Evolutionary conservation across 2,329 filamentous ascomycete genomes (phyloP).

Genomic region (Fusarium clavum): DNA sequence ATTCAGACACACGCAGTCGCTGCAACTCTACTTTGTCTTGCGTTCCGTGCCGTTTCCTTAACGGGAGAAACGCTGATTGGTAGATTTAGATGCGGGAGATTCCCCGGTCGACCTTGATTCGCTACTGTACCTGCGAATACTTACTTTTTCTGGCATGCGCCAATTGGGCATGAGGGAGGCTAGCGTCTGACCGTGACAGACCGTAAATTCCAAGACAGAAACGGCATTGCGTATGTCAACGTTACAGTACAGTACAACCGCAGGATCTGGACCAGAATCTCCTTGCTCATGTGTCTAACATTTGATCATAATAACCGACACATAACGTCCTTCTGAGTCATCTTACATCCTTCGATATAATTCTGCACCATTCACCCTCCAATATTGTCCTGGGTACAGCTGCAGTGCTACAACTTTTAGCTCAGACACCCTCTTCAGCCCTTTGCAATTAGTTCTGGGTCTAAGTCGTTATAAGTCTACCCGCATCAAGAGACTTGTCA

Average conservation of each 20-base stretch:
- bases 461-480: background rate
- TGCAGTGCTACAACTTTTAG: background rate
- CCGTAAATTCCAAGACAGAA: background rate
- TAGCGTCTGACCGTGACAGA: background rate
- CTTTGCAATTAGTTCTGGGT: background rate
- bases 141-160: constrained; percentile 9
- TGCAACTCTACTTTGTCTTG: background rate
- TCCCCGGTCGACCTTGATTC: constrained; percentile 6
- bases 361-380: background rate
- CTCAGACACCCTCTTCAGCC: background rate
- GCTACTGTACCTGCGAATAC: background rate
- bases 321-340: background rate
- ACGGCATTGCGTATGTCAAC: background rate
- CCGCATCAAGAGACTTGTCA: background rate
- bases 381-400: background rate
- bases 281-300: too few species aligned
- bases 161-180: background rate
- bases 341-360: background rate
- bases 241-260: background rate
- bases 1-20: background rate
- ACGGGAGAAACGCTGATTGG: constrained; percentile 16
- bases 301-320: background rate
- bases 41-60: constrained; percentile 26
- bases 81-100: background rate
- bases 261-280: background rate